phyloP scores from a whole-genome alignment of 2,329 filamentous ascomycete genomes.

The Pseudogymnoascus sp. region DNA sequence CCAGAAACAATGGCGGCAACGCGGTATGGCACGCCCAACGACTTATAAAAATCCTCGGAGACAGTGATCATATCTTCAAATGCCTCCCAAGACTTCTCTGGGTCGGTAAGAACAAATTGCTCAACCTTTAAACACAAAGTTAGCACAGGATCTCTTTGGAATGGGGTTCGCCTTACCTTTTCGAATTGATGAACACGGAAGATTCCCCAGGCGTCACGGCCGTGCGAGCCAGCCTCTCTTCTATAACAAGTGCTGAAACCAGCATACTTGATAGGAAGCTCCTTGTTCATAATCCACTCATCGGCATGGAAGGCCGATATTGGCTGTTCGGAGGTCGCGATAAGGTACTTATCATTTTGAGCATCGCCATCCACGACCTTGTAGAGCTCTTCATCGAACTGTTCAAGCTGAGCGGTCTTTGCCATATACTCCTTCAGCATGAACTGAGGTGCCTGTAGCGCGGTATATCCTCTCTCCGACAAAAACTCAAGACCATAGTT shows the following conservation, averaged over 20 bases:
- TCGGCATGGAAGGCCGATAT: slow-evolving; percentile 87
- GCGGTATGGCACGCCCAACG: slow-evolving; percentile 79
- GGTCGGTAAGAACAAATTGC: slow-evolving; percentile 74
- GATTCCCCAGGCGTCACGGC: slow-evolving; percentile 93
- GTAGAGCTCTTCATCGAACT: slow-evolving; percentile 97
- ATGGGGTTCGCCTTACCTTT: slow-evolving; percentile 48
- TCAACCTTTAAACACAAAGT: slow-evolving; percentile 48
- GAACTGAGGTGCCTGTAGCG: slow-evolving; percentile 83
- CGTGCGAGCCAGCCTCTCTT: slow-evolving; percentile 87
- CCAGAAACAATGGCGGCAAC: slow-evolving; percentile 94
- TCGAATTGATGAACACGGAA: slow-evolving; percentile 98
- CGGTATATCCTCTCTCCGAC: slow-evolving; percentile 69
- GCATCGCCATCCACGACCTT: slow-evolving; percentile 87
- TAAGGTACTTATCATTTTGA: slow-evolving; percentile 74
- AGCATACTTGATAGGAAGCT: slow-evolving; percentile 86
- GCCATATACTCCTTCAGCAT: slow-evolving; percentile 96
- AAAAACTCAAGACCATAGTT: slow-evolving; percentile 94
- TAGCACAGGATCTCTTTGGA: neutral
- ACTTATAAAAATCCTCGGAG: slow-evolving; percentile 93
- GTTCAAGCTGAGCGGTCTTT: slow-evolving; percentile 93
- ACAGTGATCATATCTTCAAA: slow-evolving; percentile 89
- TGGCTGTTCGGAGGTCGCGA: slow-evolving; percentile 86
- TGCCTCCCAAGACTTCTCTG: slow-evolving; percentile 84
- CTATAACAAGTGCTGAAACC: slow-evolving; percentile 94
- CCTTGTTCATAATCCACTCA: slow-evolving; percentile 80